Conservation (phyloP, 148 eudicot genomes). For the Tetragonia tetragonoides region DNA sequence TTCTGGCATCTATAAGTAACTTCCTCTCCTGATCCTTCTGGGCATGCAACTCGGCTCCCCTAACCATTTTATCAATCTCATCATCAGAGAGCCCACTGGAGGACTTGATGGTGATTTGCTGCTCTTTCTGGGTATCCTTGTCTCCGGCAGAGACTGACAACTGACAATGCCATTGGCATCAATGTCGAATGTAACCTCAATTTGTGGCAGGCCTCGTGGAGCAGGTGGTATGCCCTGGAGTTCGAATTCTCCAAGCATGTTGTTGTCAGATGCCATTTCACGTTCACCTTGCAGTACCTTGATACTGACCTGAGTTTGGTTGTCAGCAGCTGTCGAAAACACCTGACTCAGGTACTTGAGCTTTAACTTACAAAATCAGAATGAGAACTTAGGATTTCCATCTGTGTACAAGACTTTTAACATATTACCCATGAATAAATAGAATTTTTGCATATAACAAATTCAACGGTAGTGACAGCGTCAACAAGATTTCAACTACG, state of each 20-base stretch:
- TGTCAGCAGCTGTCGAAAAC: slow-evolving; percentile 96
- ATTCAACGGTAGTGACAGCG: too few species aligned
- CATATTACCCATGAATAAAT: too few species aligned
- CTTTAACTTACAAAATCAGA: not conserved
- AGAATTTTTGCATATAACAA: too few species aligned
- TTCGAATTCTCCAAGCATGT: slow-evolving; percentile 85
- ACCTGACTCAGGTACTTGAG: slow-evolving; percentile 40
- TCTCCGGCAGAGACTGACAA: slow-evolving; percentile 95
- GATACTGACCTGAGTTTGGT: slow-evolving; percentile 97
- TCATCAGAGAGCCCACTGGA: slow-evolving; percentile 88
- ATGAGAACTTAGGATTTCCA: too few species aligned
- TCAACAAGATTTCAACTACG: too few species aligned
- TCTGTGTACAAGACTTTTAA: too few species aligned
- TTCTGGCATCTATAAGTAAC: slow-evolving; percentile 67
- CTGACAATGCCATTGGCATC: slow-evolving; percentile 95
- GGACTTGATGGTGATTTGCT: slow-evolving; percentile 85
- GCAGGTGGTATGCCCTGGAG: slow-evolving; percentile 95
- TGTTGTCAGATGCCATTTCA: slow-evolving; percentile 94
- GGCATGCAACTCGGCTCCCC: slow-evolving; percentile 83
- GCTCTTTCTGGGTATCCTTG: slow-evolving; percentile 81
- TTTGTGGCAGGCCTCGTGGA: slow-evolving; percentile 91
- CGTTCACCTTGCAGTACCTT: slow-evolving; percentile 96
- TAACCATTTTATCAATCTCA: slow-evolving; percentile 87
- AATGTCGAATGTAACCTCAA: slow-evolving; percentile 94
- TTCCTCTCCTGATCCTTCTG: slow-evolving; percentile 85